Percentiles rank a stretch among this genome's conserved stretches.
These are phyloP conservation scores for Harringtonia lauricola DNA, from an alignment of 2,329 filamentous ascomycete species.

Conservation along the genomic window DNA sequence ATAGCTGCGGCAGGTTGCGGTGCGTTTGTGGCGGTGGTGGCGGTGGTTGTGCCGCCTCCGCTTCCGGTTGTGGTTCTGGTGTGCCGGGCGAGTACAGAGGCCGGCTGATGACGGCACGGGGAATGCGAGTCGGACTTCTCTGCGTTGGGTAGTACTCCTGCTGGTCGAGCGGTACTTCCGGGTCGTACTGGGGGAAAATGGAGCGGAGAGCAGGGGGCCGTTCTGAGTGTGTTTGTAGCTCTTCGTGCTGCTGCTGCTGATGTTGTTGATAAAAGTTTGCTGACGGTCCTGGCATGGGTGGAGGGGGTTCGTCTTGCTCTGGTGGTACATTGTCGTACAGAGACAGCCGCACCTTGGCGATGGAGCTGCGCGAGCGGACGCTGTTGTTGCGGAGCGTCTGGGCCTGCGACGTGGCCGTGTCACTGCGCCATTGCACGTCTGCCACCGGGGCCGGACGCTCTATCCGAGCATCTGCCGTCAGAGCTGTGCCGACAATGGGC, in stretches of 20 bases:
- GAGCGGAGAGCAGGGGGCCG: slow-evolving; percentile 44
- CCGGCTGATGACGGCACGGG: slow-evolving; percentile 53
- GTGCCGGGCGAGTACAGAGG: slow-evolving; percentile 46
- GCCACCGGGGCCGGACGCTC: slow-evolving; percentile 30
- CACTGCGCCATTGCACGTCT: slow-evolving; percentile 32
- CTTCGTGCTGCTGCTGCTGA: slow-evolving; percentile 8
- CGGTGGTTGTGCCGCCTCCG: not conserved
- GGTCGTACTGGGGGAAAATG: slow-evolving; percentile 69
- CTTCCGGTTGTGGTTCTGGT: not conserved
- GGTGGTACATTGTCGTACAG: slow-evolving; percentile 13
- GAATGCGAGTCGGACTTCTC: slow-evolving; percentile 51
- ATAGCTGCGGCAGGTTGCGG: not conserved
- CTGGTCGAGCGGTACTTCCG: slow-evolving; percentile 50
- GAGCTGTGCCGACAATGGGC: slow-evolving; percentile 5
- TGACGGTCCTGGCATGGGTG: slow-evolving; percentile 7
- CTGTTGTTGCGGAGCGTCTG: slow-evolving; percentile 37
- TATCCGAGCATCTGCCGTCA: slow-evolving; percentile 17
- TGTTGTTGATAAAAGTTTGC: slow-evolving; percentile 1
- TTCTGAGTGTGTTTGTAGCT: slow-evolving; percentile 9
- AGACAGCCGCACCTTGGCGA: slow-evolving; percentile 40
- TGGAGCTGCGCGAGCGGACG: slow-evolving; percentile 41
- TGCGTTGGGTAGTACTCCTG: slow-evolving; percentile 63
- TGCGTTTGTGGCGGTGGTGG: not conserved
- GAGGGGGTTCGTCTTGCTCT: slow-evolving; percentile 7
- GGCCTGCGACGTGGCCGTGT: slow-evolving; percentile 37